Evolutionary conservation across 2,329 filamentous ascomycete genomes (phyloP), one percentile per base, ranked within the genome.

Genomic region (Trichoderma cornu-damae): DNA sequence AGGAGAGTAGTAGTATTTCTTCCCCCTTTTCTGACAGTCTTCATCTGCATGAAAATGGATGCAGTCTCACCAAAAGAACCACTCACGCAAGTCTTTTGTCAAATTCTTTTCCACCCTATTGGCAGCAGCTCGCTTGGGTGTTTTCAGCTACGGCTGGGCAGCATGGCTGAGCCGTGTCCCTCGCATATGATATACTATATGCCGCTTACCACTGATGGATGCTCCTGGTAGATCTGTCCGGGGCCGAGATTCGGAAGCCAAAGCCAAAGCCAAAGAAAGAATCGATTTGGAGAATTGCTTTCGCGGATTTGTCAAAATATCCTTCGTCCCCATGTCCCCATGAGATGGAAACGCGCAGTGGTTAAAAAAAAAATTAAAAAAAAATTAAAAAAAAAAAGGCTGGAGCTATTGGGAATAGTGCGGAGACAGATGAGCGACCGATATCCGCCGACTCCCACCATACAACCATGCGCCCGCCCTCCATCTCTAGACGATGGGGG

Each of bases 101-200:
- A 32, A n/a, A 18, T 8, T 18, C 18, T 38, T 7, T 32, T 34
- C 14, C 9, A 43, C n/a, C n/a, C n/a, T n/a, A n/a, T 51, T 32
- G 26, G 49, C n/a, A 24, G 28, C 16, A 7, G 37, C 12, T 9
- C 22, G 12, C 18, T 24, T 16, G 28, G 28, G 20, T 3, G 18
- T 22, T 32, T 49, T 52, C 49, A 52, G 49, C 49, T 52, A 52
- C 49, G 49, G 49, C 49, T 52, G 49, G 34, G 20, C 37, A 43
- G 26, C 37, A 18, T 24, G 28, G 12, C 37, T 16, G 20, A 14
- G 35, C 37, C 49, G 46, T 49, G 26, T 9, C 49, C 35, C 37
- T 43, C 49, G 49, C 49, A 52, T 52, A 34, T 52, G 49, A 52
- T 52, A 22, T 43, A 24, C 43, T 26, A 34, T 42, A 28, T 18